Conservation (phyloP, 2,329 filamentous ascomycete genomes). For the Hypoxylon sp. region DNA sequence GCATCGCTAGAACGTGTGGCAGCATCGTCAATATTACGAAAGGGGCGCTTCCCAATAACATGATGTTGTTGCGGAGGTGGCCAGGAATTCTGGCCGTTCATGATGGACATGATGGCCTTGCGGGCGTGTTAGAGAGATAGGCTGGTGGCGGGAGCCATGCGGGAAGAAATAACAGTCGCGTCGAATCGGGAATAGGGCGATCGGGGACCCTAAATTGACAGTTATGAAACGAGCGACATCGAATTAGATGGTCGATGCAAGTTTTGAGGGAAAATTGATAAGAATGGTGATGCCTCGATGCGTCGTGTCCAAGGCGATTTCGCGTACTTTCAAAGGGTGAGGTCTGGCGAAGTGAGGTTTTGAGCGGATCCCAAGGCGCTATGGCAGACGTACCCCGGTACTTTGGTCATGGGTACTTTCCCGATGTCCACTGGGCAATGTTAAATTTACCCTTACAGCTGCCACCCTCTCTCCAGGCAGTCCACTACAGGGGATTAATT, state of each 20-base stretch:
- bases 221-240: slow-evolving; percentile 64
- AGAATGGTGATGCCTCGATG: slow-evolving; percentile 65
- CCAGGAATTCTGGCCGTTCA: slow-evolving; percentile 76
- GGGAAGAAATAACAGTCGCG: slow-evolving; percentile 64
- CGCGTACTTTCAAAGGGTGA: slow-evolving; percentile 67
- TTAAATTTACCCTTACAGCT: not conserved
- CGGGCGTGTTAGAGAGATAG: slow-evolving; percentile 63
- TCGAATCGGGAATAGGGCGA: slow-evolving; percentile 62
- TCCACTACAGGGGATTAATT: not conserved
- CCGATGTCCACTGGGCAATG: not conserved
- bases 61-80: slow-evolving; percentile 68
- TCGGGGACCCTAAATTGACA: slow-evolving; percentile 63
- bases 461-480: not conserved
- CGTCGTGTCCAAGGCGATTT: slow-evolving; percentile 63
- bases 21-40: slow-evolving; percentile 73
- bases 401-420: slow-evolving; percentile 4
- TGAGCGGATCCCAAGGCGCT: slow-evolving; percentile 36
- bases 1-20: slow-evolving; percentile 64
- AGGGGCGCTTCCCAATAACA: slow-evolving; percentile 62
- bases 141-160: slow-evolving; percentile 68
- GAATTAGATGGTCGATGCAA: slow-evolving; percentile 62
- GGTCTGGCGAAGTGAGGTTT: slow-evolving; percentile 58
- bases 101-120: slow-evolving; percentile 73
- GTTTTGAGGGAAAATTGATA: slow-evolving; percentile 59
- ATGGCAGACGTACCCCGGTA: slow-evolving; percentile 15